Percentiles rank a stretch among this genome's conserved stretches.
These are phyloP conservation scores for Ilex aquifolium DNA, from an alignment of 257 asterid species.

Conservation along the genomic window DNA sequence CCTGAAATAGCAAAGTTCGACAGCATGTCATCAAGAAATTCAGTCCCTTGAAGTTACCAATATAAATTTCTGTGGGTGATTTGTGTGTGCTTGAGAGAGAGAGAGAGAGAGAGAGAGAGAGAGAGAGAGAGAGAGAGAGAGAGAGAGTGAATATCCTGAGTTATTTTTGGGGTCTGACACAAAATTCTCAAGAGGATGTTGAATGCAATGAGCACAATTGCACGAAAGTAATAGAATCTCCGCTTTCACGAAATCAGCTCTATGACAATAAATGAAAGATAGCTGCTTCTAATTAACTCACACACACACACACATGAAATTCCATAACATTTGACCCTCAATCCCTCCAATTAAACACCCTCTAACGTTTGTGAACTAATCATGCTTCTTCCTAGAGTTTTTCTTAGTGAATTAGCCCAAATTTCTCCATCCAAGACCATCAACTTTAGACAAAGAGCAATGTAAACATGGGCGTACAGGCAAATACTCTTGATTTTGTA, in stretches of 20 bases:
- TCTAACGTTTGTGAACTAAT: too few relatives aligned
- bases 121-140: background rate
- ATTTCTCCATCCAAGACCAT: too few relatives aligned
- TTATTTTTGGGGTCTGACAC: slow-evolving; percentile 17
- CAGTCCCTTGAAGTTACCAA: slow-evolving; percentile 9
- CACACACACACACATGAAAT: slow-evolving; percentile 5
- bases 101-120: background rate
- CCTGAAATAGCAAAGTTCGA: slow-evolving; percentile 23
- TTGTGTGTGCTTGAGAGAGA: background rate
- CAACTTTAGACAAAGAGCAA: too few relatives aligned
- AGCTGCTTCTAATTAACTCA: slow-evolving; percentile 8
- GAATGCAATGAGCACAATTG: slow-evolving; percentile 17
- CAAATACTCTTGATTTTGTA: too few relatives aligned
- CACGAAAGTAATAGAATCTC: slow-evolving; percentile 11
- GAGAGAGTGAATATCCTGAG: background rate
- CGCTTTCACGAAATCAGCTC: slow-evolving; percentile 52
- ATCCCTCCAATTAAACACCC: background rate
- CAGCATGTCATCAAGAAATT: slow-evolving; percentile 13
- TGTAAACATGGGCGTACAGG: too few relatives aligned
- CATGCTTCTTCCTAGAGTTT: too few relatives aligned
- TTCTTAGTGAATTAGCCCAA: too few relatives aligned
- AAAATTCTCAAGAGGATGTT: slow-evolving; percentile 27
- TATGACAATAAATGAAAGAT: slow-evolving; percentile 41
- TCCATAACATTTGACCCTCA: slow-evolving; percentile 1
- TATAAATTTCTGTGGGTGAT: slow-evolving; percentile 16